Base-by-base conservation (phyloP, 768 basidiomycete genomes). In the Candolleomyces eurysporus region DNA sequence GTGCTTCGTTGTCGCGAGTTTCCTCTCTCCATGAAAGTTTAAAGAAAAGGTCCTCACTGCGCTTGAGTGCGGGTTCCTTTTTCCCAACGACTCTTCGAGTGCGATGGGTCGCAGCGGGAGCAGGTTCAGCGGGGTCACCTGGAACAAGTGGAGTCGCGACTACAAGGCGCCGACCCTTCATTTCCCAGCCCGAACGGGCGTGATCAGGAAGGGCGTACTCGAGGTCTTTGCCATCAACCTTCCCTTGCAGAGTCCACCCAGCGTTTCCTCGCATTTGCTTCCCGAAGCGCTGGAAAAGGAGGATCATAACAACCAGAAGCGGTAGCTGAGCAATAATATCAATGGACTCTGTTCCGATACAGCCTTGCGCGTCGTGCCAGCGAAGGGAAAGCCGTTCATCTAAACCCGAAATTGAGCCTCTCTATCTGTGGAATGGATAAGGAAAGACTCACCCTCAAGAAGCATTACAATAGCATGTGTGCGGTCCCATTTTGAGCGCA, bases 1-100 rank as follows among this genome's bases (percentile, higher is more conserved):
- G 3, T n/a, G 58, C 42, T 42, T 60, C 62, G 26, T 17, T 43
- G n/a, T 14, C 21, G 1, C 59, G 52, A n/a, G 21, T 5, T 16
- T 60, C 58, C 50, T 63, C 59, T 7, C 58, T 59, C 62, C 62
- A 63, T n/a, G 62, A 63, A 8, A 51, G 57, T 48, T 63, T 63
- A 59, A 63, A 52, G 54, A 60, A 60, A 19, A 42, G 36, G 36
- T 36, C 5, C 11, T 36, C 11, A 1, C 36, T 36, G 36, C 8
- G 36, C 36, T 36, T 36, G 11, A 36, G 8, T 26, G 26, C 4
- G 26, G 26, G 26, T 26, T 26, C 26, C 26, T 26, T 26, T 26
- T 26, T 26, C 26, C 26, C 26, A 4, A 26, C 26, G 4, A 4
- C 26, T 26, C 26, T 4, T 26, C 26, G 26, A 4, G 26, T 26